Base-by-base conservation (phyloP, 805 yeast species). In the Starmerella khaoyaiensis region DNA sequence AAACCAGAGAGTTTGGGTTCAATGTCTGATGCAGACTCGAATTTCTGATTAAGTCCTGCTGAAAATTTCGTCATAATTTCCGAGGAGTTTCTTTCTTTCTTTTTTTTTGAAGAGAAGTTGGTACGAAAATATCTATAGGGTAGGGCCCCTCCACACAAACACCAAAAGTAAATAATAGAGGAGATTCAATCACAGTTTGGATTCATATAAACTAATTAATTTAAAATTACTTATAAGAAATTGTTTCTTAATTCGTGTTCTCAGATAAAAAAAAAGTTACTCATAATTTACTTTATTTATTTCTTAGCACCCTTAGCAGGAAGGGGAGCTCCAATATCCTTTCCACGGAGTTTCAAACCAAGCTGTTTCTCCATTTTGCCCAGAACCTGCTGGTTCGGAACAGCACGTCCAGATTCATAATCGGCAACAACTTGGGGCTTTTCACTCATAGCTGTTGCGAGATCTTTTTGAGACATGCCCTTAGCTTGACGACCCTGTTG, bases 321-420 rank as follows among this genome's bases (percentile, higher is more conserved):
- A 49, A 90, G 68, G 23, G 97, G 94, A 53, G 76, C 74, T 46
- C 98, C 98, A 54, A 90, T 79, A 61, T 77, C 79, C 67, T 87
- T 86, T 57, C 98, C 98, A 66, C 97, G 75, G 57, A 90, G 73
- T 65, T 84, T 90, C 47, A 90, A 79, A 49, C 97, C 97, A 52
- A 90, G 68, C 28, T 79, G 93, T 62, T 95, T 74, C 67, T 90
- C 97, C 60, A 90, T 64, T 67, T 90, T 90, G 38, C 79, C 86
- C 54, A 90, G 70, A 36, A 90, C 62, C 63, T 86, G 97, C 67
- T 90, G 98, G 67, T 82, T 86, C 41, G 98, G 98, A 49, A 79
- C 74, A 31, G 94, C 98, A 58, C 93, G 76, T 42, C 94, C 96
- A 39, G 93, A 81, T 67, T 90, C 98, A 62, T 90, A 90, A 57